phyloP scores from a whole-genome alignment of 192 early-diverging fungal species.

The Umbelopsis ramanniana region DNA sequence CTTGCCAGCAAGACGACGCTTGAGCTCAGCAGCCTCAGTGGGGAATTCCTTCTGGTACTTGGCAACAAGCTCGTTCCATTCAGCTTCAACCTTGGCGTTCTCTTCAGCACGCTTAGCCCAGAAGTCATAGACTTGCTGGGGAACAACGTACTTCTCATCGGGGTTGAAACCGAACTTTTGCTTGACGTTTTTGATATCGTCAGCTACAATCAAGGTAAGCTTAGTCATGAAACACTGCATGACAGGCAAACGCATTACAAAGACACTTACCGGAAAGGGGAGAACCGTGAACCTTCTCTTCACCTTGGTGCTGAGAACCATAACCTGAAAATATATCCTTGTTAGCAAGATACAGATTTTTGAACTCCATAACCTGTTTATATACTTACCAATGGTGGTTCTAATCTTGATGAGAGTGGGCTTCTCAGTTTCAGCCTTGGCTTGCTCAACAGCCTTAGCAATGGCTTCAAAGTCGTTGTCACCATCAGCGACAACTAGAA shows the following conservation, averaged over 20 bases:
- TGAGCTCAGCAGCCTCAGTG: constrained; percentile 68
- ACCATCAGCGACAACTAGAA: constrained; percentile 75
- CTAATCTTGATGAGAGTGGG: constrained; percentile 87
- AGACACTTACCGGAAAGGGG: constrained; percentile 63
- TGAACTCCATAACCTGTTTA: neutral
- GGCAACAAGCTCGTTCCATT: constrained; percentile 79
- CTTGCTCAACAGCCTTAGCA: constrained; percentile 74
- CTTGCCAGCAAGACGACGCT: constrained; percentile 73
- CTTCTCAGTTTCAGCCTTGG: constrained; percentile 85
- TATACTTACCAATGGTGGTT: constrained; percentile 82
- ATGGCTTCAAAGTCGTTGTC: constrained; percentile 77
- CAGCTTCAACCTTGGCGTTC: constrained; percentile 66
- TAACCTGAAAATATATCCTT: constrained; percentile 41
- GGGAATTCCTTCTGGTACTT: constrained; percentile 74
- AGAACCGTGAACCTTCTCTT: constrained; percentile 91
- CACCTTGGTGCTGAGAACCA: constrained; percentile 87
- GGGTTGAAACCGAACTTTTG: constrained; percentile 83
- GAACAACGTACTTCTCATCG: constrained; percentile 72
- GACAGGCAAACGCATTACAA: no score
- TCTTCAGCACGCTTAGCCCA: constrained; percentile 57
- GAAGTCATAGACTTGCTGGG: constrained; percentile 63
- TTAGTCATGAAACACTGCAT: no score
- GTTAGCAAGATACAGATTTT: no score
- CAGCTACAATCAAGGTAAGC: constrained; percentile 33
- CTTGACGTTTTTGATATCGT: constrained; percentile 84